Evolutionary conservation across 768 basidiomycete genomes (phyloP).

Genomic region (Termitomyces titanicus): DNA sequence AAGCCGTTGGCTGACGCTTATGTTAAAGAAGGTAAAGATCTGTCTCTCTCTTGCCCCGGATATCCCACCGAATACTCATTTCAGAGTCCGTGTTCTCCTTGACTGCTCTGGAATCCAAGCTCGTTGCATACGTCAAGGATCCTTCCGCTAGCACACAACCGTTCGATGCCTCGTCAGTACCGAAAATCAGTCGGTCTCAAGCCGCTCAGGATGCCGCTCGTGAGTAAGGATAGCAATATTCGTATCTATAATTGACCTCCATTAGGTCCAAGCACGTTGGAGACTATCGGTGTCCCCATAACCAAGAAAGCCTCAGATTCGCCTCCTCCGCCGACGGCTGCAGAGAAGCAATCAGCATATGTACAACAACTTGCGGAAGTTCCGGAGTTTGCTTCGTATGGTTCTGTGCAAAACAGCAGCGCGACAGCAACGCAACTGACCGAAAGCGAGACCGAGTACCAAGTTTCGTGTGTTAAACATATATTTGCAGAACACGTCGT

Average conservation of each 20-base stretch:
- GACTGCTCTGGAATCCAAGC: conserved; percentile 82
- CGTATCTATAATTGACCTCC: conserved; percentile 5
- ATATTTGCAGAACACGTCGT: conserved; percentile 94
- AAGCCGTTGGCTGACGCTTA: conserved; percentile 79
- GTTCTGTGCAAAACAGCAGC: conserved; percentile 84
- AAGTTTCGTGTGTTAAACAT: conserved; percentile 95
- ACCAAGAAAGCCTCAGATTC: conserved; percentile 53
- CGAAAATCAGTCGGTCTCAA: conserved; percentile 93
- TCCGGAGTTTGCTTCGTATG: conserved; percentile 83
- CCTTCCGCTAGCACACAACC: conserved; percentile 62
- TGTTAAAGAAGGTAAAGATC: conserved; percentile 78
- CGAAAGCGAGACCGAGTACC: conserved; percentile 97
- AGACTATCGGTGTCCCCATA: conserved; percentile 75
- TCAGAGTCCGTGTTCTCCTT: conserved; percentile 93
- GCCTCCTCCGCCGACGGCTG: conserved; percentile 76
- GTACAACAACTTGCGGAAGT: conserved; percentile 81
- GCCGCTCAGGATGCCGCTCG: conserved; percentile 86
- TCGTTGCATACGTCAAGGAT: conserved; percentile 93
- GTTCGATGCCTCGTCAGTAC: conserved; percentile 82
- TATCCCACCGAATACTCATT: conserved; percentile 6
- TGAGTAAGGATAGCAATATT: conserved; percentile 34
- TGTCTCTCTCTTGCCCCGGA: neutral
- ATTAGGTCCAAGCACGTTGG: conserved; percentile 81
- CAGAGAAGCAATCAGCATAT: conserved; percentile 87
- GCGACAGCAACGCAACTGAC: conserved; percentile 78